Conservation (phyloP, 139 green algal species). For the Chlorella sp. region DNA sequence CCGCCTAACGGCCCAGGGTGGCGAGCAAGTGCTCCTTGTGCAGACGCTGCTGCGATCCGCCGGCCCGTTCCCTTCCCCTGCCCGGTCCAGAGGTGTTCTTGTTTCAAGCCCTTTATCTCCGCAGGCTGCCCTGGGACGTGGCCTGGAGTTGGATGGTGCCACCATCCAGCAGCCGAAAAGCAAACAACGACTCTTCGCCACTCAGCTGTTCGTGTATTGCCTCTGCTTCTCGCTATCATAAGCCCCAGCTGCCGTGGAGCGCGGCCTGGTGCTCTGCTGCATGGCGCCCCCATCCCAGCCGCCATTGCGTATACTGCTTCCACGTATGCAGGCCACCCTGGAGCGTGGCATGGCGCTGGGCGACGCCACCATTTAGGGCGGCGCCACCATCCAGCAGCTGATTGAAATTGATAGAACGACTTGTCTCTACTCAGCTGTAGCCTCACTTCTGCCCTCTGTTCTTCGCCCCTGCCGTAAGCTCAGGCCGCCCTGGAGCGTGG, state of each 20-base stretch:
- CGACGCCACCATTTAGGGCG: too few relatives aligned
- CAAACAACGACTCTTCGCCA: background rate
- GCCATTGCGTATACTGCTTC: too few relatives aligned
- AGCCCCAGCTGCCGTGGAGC: too few relatives aligned
- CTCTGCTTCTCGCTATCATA: background rate
- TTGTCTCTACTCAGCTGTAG: background rate
- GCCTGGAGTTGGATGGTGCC: background rate
- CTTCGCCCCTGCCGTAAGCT: background rate
- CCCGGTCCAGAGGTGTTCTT: too few relatives aligned
- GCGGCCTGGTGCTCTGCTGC: conserved; percentile 57
- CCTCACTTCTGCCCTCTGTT: background rate
- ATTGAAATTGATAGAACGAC: background rate
- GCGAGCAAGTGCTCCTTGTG: background rate
- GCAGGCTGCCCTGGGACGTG: too few relatives aligned
- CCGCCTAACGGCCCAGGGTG: background rate
- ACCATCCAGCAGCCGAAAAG: background rate
- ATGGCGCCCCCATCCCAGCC: too few relatives aligned
- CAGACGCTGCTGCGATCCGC: too few relatives aligned
- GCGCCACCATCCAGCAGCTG: background rate
- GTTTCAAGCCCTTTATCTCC: too few relatives aligned
- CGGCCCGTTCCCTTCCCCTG: background rate
- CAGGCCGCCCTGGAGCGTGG: conserved; percentile 67
- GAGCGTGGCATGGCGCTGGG: conserved; percentile 81
- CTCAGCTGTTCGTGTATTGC: too few relatives aligned
- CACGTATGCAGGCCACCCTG: conserved; percentile 60